These are phyloP conservation scores for Leptographium flavum DNA, from an alignment of 2,329 filamentous ascomycete genomes.

Conservation along the genomic window DNA sequence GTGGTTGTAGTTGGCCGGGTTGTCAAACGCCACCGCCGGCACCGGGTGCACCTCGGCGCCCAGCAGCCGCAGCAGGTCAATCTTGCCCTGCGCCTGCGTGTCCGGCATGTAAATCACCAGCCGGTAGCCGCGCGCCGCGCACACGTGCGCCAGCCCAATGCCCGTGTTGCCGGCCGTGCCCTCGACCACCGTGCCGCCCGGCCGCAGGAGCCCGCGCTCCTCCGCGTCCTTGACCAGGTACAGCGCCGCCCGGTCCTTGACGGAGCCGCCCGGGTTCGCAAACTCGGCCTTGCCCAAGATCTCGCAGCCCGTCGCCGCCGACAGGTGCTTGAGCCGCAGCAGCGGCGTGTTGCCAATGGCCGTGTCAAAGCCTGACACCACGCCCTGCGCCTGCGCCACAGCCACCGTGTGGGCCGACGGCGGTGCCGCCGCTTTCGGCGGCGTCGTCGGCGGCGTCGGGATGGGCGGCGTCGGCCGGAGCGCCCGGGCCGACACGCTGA, in stretches of 20 bases:
- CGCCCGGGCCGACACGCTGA: conserved; percentile 36
- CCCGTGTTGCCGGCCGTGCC: conserved; percentile 96
- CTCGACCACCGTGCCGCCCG: conserved; percentile 80
- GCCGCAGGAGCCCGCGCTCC: conserved; percentile 63
- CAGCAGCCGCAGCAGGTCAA: conserved; percentile 78
- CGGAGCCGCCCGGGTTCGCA: conserved; percentile 90
- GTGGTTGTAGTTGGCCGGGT: conserved; percentile 96
- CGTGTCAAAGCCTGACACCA: conserved; percentile 70
- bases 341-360: conserved; percentile 96
- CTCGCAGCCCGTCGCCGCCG: conserved; percentile 82
- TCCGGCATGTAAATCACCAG: conserved; percentile 99
- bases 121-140: conserved; percentile 79
- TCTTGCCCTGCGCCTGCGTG: conserved; percentile 95
- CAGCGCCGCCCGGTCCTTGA: conserved; percentile 92
- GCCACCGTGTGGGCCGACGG: conserved; percentile 49
- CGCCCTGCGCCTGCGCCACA: conserved; percentile 67
- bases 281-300: conserved; percentile 96
- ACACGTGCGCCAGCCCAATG: conserved; percentile 94
- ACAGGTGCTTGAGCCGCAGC: conserved; percentile 78
- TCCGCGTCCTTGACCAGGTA: conserved; percentile 93
- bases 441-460: conserved; percentile 23
- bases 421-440: conserved; percentile 23
- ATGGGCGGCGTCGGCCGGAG: conserved; percentile 28
- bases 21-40: conserved; percentile 87
- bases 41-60: conserved; percentile 95